Conservation (phyloP, 257 asterid species). For the Solanum peruvianum region DNA sequence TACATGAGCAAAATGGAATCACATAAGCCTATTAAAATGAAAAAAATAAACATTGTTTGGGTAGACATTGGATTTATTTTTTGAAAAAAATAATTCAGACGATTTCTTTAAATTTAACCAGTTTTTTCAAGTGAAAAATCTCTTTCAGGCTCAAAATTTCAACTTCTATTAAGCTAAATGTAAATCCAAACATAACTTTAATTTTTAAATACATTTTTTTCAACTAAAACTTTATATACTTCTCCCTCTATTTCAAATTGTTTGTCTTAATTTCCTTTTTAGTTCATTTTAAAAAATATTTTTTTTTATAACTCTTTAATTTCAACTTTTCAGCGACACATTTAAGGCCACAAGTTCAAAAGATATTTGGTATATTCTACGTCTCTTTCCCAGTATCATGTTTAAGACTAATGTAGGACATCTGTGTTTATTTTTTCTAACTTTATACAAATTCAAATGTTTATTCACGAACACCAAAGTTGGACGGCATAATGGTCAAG, state of each 20-base stretch:
- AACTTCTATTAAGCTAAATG: background rate
- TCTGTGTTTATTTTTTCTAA: no score
- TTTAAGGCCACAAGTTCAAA: background rate
- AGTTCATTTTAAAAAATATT: background rate
- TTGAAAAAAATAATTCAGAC: background rate
- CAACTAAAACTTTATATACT: background rate
- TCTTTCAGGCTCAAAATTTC: background rate
- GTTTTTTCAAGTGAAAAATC: background rate
- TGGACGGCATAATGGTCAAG: background rate
- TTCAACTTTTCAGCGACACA: background rate
- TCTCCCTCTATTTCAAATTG: background rate
- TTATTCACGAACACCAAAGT: background rate
- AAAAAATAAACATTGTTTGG: background rate
- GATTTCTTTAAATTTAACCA: background rate
- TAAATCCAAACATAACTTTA: background rate
- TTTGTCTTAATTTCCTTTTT: background rate
- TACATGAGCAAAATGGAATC: background rate
- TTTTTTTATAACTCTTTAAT: background rate
- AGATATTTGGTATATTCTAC: background rate
- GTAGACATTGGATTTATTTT: background rate
- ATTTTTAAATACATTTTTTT: background rate
- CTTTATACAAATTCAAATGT: background rate
- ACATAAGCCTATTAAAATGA: background rate
- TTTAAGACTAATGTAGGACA: background rate
- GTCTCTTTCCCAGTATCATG: background rate